Evolutionary conservation across 169 alveolate species (phyloP).

Genomic region (Plasmodium gallinaceum): DNA sequence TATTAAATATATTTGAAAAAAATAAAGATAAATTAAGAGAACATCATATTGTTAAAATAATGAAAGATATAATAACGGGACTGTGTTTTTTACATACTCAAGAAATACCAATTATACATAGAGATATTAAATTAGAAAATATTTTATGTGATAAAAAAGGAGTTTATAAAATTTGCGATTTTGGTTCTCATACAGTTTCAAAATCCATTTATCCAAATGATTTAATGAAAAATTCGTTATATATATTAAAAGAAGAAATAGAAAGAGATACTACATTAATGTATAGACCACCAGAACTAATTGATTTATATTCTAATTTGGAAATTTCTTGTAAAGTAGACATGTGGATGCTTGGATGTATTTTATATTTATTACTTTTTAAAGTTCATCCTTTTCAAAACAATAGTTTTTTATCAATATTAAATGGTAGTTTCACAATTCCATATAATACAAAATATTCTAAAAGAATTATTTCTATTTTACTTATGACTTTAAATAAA

Average conservation of each 20-base stretch:
- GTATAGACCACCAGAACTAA: constrained; percentile 94
- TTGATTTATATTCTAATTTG: constrained; percentile 85
- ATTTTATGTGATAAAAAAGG: constrained; percentile 76
- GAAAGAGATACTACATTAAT: constrained; percentile 92
- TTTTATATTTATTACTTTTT: constrained; percentile 84
- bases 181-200: constrained; percentile 88
- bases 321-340: constrained; percentile 89
- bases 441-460: constrained; percentile 39
- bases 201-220: constrained; percentile 72
- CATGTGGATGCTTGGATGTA: constrained; percentile 93
- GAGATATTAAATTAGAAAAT: constrained; percentile 89
- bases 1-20: constrained; percentile 85
- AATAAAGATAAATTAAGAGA: constrained; percentile 85
- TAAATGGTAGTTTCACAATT: constrained; percentile 76
- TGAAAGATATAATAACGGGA: constrained; percentile 80
- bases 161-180: constrained; percentile 92
- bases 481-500: constrained; percentile 50
- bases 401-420: constrained; percentile 76
- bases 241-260: constrained; percentile 85
- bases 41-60: constrained; percentile 79
- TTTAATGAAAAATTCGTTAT: constrained; percentile 51
- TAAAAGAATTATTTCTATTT: constrained; percentile 51
- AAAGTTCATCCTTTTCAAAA: constrained; percentile 81
- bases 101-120: constrained; percentile 90
- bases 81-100: constrained; percentile 87